Percentiles rank a stretch among this genome's conserved stretches.
Evolutionary conservation across 2,329 filamentous ascomycete genomes (phyloP).

Genomic region (Aspergillus neoniger): DNA sequence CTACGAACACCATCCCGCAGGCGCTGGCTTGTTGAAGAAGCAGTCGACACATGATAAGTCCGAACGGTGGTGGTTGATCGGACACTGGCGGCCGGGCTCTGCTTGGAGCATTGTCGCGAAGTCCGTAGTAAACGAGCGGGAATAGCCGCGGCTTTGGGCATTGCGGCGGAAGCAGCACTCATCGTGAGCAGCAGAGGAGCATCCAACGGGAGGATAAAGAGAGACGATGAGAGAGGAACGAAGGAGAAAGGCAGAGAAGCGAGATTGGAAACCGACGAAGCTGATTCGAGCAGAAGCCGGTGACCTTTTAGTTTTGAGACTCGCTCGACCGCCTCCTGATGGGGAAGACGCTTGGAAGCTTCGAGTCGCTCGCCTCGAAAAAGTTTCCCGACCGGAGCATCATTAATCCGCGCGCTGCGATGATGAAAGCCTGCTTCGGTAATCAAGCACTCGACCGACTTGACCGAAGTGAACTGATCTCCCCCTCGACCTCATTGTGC

Average conservation of each 20-base stretch:
- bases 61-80: conserved; percentile 38
- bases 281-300: conserved; percentile 7
- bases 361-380: conserved; percentile 34
- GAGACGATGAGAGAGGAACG: not conserved
- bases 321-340: conserved; percentile 23
- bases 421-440: conserved; percentile 38
- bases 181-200: conserved; percentile 32
- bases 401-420: conserved; percentile 29
- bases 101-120: conserved; percentile 42
- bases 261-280: conserved; percentile 2
- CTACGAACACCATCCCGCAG: conserved; percentile 28
- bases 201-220: conserved; percentile 10
- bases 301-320: conserved; percentile 2
- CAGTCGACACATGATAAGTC: conserved; percentile 36
- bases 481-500: conserved; percentile 20
- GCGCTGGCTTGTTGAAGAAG: conserved; percentile 29
- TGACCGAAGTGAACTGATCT: conserved; percentile 8
- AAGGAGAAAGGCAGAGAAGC: conserved; percentile 1
- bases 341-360: conserved; percentile 30
- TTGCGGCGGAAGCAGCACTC: conserved; percentile 42
- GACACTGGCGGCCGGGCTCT: conserved; percentile 31
- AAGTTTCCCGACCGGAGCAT: conserved; percentile 39
- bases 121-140: conserved; percentile 46
- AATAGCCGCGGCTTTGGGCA: conserved; percentile 47
- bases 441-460: conserved; percentile 25